phyloP scores from a whole-genome alignment of 441 rosid species.

The Bocquillonia castaneifolia region DNA sequence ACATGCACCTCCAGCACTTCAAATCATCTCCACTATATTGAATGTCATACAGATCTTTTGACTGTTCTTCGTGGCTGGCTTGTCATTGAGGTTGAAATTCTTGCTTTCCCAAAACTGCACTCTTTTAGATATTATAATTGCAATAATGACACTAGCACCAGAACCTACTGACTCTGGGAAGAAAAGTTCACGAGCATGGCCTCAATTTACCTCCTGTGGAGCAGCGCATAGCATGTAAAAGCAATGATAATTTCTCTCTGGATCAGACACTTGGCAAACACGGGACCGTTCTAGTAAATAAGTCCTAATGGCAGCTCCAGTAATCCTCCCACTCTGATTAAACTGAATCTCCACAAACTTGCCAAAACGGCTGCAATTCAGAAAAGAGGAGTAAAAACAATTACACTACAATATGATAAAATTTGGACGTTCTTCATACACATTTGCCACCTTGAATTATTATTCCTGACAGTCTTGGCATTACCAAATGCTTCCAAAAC shows the following conservation, averaged over 20 bases:
- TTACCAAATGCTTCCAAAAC: slow-evolving; percentile 99
- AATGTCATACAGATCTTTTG: not conserved
- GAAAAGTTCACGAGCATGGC: slow-evolving; percentile 19
- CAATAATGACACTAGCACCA: too few relatives aligned
- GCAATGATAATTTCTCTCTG: slow-evolving; percentile 98
- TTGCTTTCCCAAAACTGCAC: too few relatives aligned
- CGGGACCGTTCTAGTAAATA: slow-evolving; percentile 93
- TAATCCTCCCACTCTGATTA: slow-evolving; percentile 70
- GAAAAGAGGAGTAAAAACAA: not conserved
- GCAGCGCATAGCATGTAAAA: slow-evolving; percentile 99
- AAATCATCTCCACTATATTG: not conserved
- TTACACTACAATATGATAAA: slow-evolving; percentile 11
- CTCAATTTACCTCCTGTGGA: slow-evolving; percentile 62
- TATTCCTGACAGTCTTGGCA: slow-evolving; percentile 96
- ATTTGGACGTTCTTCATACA: not conserved
- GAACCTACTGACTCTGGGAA: slow-evolving; percentile 11
- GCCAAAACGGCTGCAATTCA: slow-evolving; percentile 78
- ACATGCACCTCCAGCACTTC: not conserved
- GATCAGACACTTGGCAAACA: slow-evolving; percentile 95
- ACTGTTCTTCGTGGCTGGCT: not conserved
- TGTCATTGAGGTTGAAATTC: not conserved
- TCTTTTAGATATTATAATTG: not conserved
- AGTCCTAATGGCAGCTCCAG: slow-evolving; percentile 98
- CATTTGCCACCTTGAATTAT: slow-evolving; percentile 75
- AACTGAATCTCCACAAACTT: slow-evolving; percentile 99